A percentile compares a stretch with the other conserved stretches of the same genome.
These are phyloP conservation scores for Pythium folliculosum DNA, from an alignment of 352 stramenopile species.

Conservation along the genomic window DNA sequence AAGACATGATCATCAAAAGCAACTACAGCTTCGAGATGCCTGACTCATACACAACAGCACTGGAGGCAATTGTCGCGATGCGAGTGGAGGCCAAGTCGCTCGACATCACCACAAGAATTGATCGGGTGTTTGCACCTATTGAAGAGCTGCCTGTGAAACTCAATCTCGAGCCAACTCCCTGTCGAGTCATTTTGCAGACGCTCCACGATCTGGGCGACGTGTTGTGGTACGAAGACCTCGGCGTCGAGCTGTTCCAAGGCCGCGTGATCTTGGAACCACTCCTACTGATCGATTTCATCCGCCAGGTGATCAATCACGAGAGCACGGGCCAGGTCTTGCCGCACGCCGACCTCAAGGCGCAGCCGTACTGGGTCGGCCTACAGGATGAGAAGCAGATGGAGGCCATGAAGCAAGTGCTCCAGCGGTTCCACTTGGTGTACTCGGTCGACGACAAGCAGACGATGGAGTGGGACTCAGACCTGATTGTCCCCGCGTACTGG, in stretches of 20 bases:
- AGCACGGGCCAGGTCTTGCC: background rate
- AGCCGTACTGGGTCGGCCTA: slow-evolving; percentile 2
- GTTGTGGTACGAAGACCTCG: slow-evolving; percentile 15
- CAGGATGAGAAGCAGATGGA: slow-evolving; percentile 11
- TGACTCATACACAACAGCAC: slow-evolving; percentile 2
- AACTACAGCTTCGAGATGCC: slow-evolving; percentile 7
- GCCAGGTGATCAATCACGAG: slow-evolving; percentile 16
- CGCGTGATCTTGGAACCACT: slow-evolving; percentile 11
- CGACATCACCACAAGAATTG: background rate
- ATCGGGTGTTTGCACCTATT: background rate
- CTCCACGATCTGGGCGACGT: slow-evolving; percentile 23
- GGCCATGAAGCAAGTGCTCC: slow-evolving; percentile 25
- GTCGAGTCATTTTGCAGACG: background rate
- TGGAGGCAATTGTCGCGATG: background rate
- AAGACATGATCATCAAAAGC: background rate
- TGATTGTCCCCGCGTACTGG: slow-evolving; percentile 9
- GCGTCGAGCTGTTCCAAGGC: background rate
- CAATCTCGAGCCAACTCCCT: background rate
- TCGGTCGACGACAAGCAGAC: background rate
- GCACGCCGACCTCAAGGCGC: background rate
- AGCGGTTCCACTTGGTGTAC: slow-evolving; percentile 19
- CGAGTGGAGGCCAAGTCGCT: background rate
- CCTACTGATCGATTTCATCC: slow-evolving; percentile 19
- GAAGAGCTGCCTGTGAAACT: background rate
- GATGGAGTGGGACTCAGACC: slow-evolving; percentile 20